phyloP scores from a whole-genome alignment of 768 basidiomycete species.

The Lactarius evosmus region DNA sequence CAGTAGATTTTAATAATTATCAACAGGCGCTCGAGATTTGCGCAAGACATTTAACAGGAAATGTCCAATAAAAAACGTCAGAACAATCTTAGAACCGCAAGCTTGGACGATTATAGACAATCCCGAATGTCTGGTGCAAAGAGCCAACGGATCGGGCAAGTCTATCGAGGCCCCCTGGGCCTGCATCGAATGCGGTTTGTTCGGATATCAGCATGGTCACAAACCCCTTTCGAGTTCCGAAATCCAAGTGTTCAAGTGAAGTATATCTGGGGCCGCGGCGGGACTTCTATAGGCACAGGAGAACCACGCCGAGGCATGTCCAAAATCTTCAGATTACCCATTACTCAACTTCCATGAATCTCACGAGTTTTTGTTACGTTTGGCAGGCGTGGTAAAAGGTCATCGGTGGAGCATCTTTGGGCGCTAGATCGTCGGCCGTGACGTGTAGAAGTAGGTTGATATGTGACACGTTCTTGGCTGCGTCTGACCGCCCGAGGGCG shows the following conservation, averaged over 20 bases:
- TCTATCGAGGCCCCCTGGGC: neutral
- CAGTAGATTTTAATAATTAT: neutral
- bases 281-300: neutral
- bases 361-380: neutral
- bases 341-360: neutral
- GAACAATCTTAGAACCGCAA: neutral
- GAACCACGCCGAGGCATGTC: neutral
- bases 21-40: neutral
- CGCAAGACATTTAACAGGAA: neutral
- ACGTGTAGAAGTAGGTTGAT: neutral
- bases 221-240: neutral
- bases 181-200: neutral
- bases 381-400: neutral
- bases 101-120: too few species aligned
- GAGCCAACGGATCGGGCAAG: neutral
- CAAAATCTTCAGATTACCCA: neutral
- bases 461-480: neutral
- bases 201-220: neutral
- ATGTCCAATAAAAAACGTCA: neutral
- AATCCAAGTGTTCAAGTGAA: neutral
- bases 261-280: neutral
- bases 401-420: neutral
- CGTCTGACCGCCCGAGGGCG: neutral
- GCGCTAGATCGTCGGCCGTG: neutral
- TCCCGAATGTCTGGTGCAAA: neutral